phyloP scores from a whole-genome alignment of 495 filamentous ascomycete genomes.

The Penicillium arizonense region DNA sequence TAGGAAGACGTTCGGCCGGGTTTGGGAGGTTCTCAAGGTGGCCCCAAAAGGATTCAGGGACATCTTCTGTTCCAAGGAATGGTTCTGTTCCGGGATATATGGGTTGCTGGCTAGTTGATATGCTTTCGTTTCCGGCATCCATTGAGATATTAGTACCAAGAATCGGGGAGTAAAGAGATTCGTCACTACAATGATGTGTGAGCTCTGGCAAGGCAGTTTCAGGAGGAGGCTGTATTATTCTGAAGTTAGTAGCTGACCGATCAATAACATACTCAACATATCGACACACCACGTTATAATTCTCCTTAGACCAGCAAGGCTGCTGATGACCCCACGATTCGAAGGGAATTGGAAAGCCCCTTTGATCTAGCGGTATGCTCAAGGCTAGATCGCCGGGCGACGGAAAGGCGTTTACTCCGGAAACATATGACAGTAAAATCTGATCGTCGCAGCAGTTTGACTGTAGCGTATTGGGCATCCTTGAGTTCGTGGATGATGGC shows the following conservation, averaged over 20 bases:
- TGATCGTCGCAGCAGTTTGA: constrained; percentile 4
- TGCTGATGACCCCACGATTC: constrained; percentile 8
- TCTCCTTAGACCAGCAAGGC: background rate
- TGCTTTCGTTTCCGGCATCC: background rate
- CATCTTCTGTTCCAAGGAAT: background rate
- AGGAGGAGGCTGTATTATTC: background rate
- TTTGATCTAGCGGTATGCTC: background rate
- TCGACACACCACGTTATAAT: constrained; percentile 1
- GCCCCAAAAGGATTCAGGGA: background rate
- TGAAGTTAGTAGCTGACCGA: background rate
- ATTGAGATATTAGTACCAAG: background rate
- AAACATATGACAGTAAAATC: background rate
- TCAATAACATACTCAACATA: too few species aligned
- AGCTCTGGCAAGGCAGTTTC: background rate
- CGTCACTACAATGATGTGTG: background rate
- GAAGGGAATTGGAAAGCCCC: background rate
- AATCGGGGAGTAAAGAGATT: background rate
- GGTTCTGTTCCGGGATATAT: background rate
- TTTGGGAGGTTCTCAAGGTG: background rate
- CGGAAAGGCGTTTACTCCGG: background rate
- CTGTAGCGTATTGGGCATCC: background rate
- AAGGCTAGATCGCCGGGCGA: background rate
- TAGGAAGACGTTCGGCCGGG: background rate
- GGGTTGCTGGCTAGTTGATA: background rate
- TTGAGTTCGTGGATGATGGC: background rate